Evolutionary conservation across 495 filamentous ascomycete genomes (phyloP).

Genomic region (Staphylotrichum longicolle): DNA sequence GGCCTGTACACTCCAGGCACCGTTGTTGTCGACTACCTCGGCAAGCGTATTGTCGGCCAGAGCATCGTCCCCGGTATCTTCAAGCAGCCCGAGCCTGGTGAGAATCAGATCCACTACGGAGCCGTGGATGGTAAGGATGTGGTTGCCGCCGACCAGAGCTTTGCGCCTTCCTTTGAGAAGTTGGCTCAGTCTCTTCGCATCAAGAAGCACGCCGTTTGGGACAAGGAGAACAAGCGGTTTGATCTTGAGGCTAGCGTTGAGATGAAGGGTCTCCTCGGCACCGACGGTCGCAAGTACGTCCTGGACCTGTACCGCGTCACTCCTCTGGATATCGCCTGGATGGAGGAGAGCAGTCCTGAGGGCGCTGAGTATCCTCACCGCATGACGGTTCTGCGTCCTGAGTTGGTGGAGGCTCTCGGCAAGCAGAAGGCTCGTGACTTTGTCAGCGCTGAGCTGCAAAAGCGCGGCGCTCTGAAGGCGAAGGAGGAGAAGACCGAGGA

Average conservation of each 20-base stretch:
- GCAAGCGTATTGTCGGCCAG: constrained; percentile 95
- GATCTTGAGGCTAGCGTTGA: constrained; percentile 95
- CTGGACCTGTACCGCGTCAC: constrained; percentile 94
- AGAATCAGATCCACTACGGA: constrained; percentile 98
- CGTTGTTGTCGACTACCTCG: constrained; percentile 94
- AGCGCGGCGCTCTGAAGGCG: constrained; percentile 42
- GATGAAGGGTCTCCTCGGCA: constrained; percentile 96
- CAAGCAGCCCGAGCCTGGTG: constrained; percentile 94
- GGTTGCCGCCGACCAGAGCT: constrained; percentile 82
- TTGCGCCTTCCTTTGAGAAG: constrained; percentile 82
- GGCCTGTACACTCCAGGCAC: constrained; percentile 94
- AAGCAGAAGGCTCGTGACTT: constrained; percentile 84
- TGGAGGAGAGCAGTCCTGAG: constrained; percentile 62
- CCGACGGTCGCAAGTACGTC: constrained; percentile 94
- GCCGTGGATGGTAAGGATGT: constrained; percentile 97
- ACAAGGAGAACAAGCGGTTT: constrained; percentile 87
- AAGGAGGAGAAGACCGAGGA: constrained; percentile 28
- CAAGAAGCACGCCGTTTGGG: constrained; percentile 97
- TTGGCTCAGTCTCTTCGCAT: constrained; percentile 81
- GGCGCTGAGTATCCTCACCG: constrained; percentile 78
- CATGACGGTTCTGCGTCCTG: constrained; percentile 87
- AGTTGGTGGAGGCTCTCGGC: constrained; percentile 82
- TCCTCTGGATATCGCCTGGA: constrained; percentile 85
- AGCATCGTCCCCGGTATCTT: constrained; percentile 99
- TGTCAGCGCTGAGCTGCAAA: constrained; percentile 69